Evolutionary conservation across 2,329 filamentous ascomycete genomes (phyloP), one percentile per base, ranked within the genome.

Genomic region (Xylariaceae sp.): DNA sequence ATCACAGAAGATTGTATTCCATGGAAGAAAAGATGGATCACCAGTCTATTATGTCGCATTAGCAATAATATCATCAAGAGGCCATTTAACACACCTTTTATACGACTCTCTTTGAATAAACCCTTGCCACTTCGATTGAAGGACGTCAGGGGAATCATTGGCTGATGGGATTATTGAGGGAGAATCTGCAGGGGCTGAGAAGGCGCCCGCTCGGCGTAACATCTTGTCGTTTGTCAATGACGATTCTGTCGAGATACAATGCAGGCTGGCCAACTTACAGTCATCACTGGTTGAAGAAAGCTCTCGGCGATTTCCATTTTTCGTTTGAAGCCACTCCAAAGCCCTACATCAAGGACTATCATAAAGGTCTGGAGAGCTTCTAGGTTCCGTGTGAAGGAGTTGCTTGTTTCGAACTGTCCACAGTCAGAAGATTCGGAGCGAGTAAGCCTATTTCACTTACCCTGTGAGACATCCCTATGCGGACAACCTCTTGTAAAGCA

Each of bases 281-380:
- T 78, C 15, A 78, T 57, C 2, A 77, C 51, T 3, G 74, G 71
- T 47, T 76, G 72, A 30, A 71, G 62, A 50, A 78, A 78, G 39
- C 76, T 78, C 52, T 80, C 76, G 0, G 76, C 68, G 26, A 80
- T 71, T 49, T 81, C 77, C 60, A 78, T 79, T 50, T 78, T 75
- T 19, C 76, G 68, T 46, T 73, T 74, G 41, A 78, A 75, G 3
- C 76, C 77, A 48, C 73, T 77, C 76, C 76, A 81, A 35, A 79
- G 61, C 1, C 75, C 76, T 24, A 78, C 66, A 42, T 77, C 70
- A 2, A 79, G 62, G 33, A 64, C 59, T 3, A 79, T 52, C 13
- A 73, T 59, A 38, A 71, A 73, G 3, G 70, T 69, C 50, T 77
- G 74, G 22, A 76, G 61, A 17, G 70, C 65, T 34, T 74, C 68